Evolutionary conservation across 2,329 filamentous ascomycete genomes (phyloP), one percentile per base, ranked within the genome.

Genomic region (Trichophyton equinum): DNA sequence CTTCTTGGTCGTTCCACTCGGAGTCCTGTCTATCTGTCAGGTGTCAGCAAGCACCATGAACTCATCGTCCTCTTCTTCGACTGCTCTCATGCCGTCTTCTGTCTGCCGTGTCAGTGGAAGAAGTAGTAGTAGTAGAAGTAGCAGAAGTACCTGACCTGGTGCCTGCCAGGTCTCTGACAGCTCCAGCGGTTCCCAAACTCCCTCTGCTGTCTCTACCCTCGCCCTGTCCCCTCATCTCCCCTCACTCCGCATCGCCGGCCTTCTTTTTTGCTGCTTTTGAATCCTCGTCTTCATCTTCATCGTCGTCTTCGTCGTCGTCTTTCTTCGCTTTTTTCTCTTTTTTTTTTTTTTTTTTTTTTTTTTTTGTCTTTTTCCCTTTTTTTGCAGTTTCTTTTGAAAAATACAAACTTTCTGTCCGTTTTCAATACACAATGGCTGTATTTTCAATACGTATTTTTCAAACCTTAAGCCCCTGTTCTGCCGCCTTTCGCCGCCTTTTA

Each of bases 321-420:
- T 42, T 13, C 15, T 8, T 11, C 9, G 33, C 33, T 36, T 36
- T 11, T 36, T 7, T 36, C 33, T 42, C 40, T 42, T 42, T 65
- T 62, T 59, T 65, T 62, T 64, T 64, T 63, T 62, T 59, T 60
- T 61, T 62, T 53, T 57, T 60, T 25, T 49, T 55, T 38, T 63
- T 59, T 59, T 60, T 33, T 13, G 57, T 60, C 36, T 22, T 40
- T 51, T 18, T 44, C n/a, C n/a, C n/a, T 55, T 57, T 27, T 60
- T 53, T 57, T 55, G 38, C n/a, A 49, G 58, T 38, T 22, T 42
- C 57, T 56, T 33, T 42, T 61, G 27, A n/a, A 42, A 59, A 9
- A 44, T 25, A 11, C 38, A 33, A 27, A 20, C 36, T 59, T 36
- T 44, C 44, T 58, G 18, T 9, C 27, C 18, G 57, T 58, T 59